Conservation (phyloP, 1,139 yeast species). For the Yamadazyma mexicana region DNA sequence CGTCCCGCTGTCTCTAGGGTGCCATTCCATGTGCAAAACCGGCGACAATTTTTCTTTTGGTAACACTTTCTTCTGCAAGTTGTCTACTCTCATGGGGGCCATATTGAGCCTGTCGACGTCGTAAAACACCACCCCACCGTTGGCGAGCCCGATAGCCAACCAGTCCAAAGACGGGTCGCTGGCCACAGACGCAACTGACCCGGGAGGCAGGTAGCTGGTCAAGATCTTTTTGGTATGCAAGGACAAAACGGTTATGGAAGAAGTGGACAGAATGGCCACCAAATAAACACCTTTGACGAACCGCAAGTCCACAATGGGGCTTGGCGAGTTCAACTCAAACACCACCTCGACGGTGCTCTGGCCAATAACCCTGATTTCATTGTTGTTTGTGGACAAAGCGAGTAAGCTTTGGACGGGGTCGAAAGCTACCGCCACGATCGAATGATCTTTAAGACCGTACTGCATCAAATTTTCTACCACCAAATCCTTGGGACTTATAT, state of each 20-base stretch:
- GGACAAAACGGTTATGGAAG: slow-evolving; percentile 65
- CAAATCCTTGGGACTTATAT: slow-evolving; percentile 37
- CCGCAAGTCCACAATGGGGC: slow-evolving; percentile 54
- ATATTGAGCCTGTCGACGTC: slow-evolving; percentile 78
- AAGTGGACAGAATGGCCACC: slow-evolving; percentile 58
- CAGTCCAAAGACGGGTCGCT: slow-evolving; percentile 89
- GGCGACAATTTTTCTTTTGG: slow-evolving; percentile 55
- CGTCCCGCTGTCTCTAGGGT: slow-evolving; percentile 87
- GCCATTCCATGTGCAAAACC: slow-evolving; percentile 69
- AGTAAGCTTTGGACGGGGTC: slow-evolving; percentile 88
- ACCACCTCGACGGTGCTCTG: slow-evolving; percentile 79
- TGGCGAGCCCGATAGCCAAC: slow-evolving; percentile 75
- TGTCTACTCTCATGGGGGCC: slow-evolving; percentile 68
- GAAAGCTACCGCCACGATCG: slow-evolving; percentile 65
- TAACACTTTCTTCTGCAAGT: slow-evolving; percentile 62
- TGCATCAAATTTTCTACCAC: slow-evolving; percentile 36
- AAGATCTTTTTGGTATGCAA: slow-evolving; percentile 62
- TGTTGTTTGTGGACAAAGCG: slow-evolving; percentile 73
- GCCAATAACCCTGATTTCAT: slow-evolving; percentile 79
- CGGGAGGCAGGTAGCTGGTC: slow-evolving; percentile 57
- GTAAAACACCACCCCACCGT: slow-evolving; percentile 72
- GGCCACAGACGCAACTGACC: slow-evolving; percentile 65
- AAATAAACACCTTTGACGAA: slow-evolving; percentile 82
- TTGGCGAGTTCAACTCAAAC: slow-evolving; percentile 51
- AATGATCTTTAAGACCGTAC: slow-evolving; percentile 37